Evolutionary conservation across 306 rosid genomes (phyloP), one percentile per base, ranked within the genome.

Genomic region (Cucurbita pepo): DNA sequence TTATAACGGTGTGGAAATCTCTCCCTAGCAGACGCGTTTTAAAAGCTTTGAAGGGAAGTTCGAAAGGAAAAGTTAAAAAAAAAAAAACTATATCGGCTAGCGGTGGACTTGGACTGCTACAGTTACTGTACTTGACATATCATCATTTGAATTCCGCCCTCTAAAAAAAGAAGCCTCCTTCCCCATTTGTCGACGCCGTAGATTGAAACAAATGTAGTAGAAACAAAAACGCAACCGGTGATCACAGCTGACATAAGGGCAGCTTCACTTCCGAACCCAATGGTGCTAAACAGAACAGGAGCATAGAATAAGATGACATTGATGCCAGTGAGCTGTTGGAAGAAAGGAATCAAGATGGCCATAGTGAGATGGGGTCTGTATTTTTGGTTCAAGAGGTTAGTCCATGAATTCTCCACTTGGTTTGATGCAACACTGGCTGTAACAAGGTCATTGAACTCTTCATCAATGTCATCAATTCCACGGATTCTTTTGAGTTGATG

Each of bases 321-420:
- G 22, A 77, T 77, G 21, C 79, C 79, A n/a, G 79, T 77, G 21
- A 77, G 69, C 19, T 77, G 79, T 57, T 77, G 79, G 51, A 77
- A 77, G 59, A 77, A 77, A 8, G 79, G 79, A 25, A 77, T 77
- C 58, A 70, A 10, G 15, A 77, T 70, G 19, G 79, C 79, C 79
- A 76, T 76, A 5, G 56, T 45, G 15, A 76, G 79, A 9, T 76
- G 79, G 0, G 79, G 79, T 36, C 79, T 67, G 37, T 76, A 76
- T 58, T 66, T 76, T 9, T 55, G 67, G 15, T 44, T 55, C 47
- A 66, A 25, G 4, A 76, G 75, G 34, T 54, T 76, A 45, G 48
- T 55, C 75, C 66, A 76, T 0, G 74, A 69, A 40, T 76, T 53
- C 52, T 57, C 60, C 71, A 74, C 77, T 50, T 25, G 48, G 71